These are phyloP conservation scores for Setomelanomma holmii DNA, from an alignment of 2,329 filamentous ascomycete species.

Conservation along the genomic window DNA sequence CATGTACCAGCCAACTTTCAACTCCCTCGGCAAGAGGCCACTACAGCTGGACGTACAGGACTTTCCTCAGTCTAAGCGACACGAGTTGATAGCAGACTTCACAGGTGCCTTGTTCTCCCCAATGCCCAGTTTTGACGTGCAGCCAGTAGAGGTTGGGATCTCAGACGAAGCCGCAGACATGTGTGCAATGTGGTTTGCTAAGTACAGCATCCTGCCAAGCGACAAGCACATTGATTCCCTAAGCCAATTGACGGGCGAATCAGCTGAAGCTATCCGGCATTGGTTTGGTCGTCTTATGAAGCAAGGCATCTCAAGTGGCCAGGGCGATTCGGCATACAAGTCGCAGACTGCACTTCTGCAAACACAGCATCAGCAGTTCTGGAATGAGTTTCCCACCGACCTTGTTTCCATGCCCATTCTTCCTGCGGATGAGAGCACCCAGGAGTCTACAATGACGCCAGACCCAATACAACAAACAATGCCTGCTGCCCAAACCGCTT, in stretches of 20 bases:
- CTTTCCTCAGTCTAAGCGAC: slow-evolving; percentile 43
- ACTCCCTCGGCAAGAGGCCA: slow-evolving; percentile 37
- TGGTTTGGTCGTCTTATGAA: slow-evolving; percentile 48
- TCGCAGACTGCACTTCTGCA: slow-evolving; percentile 40
- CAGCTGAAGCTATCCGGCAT: slow-evolving; percentile 39
- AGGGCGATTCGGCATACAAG: slow-evolving; percentile 46
- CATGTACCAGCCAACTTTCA: slow-evolving; percentile 25
- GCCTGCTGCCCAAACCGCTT: slow-evolving; percentile 16
- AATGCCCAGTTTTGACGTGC: slow-evolving; percentile 26
- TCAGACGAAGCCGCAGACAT: slow-evolving; percentile 47
- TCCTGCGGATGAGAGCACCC: slow-evolving; percentile 9
- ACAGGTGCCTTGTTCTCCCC: slow-evolving; percentile 26
- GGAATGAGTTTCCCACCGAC: slow-evolving; percentile 25
- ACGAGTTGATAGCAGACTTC: slow-evolving; percentile 32
- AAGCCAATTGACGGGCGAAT: slow-evolving; percentile 45
- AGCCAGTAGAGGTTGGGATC: slow-evolving; percentile 32
- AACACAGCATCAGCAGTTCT: slow-evolving; percentile 27
- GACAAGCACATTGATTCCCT: slow-evolving; percentile 46
- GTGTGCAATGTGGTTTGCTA: slow-evolving; percentile 48
- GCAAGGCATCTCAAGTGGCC: slow-evolving; percentile 42
- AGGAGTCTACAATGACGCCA: slow-evolving; percentile 18
- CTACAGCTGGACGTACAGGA: slow-evolving; percentile 40
- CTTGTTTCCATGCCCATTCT: slow-evolving; percentile 18
- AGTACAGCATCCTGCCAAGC: slow-evolving; percentile 46
- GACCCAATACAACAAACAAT: slow-evolving; percentile 24